Evolutionary conservation across 371 early-diverging fungal species (phyloP).

Genomic region (Thermomucor indicae-seudaticae): DNA sequence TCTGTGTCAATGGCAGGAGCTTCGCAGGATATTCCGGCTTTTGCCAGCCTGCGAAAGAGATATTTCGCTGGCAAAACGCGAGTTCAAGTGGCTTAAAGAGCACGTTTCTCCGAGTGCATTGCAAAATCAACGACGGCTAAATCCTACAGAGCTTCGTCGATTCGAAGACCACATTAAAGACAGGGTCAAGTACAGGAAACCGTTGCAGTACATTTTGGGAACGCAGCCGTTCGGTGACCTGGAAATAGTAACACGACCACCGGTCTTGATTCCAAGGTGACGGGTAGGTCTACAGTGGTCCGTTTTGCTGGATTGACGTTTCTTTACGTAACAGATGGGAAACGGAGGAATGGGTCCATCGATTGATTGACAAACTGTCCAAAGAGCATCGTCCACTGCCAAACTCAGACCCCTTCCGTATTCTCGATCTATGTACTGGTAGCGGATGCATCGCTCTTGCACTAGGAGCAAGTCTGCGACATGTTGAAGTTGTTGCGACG

Average conservation of each 20-base stretch:
- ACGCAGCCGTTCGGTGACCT: conserved; percentile 80
- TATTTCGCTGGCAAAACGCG: too few relatives aligned
- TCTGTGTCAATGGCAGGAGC: too few relatives aligned
- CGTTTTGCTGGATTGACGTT: too few relatives aligned
- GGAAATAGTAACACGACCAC: conserved; percentile 67
- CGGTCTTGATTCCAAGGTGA: conserved; percentile 82
- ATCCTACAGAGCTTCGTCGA: too few relatives aligned
- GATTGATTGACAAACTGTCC: conserved; percentile 36
- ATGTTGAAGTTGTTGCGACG: conserved; percentile 29
- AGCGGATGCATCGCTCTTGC: conserved; percentile 84
- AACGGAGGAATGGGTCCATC: conserved; percentile 87
- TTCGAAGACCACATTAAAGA: too few relatives aligned
- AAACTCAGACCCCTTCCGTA: conserved; percentile 32
- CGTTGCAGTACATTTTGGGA: conserved; percentile 85
- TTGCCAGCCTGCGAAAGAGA: too few relatives aligned
- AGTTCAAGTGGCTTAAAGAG: too few relatives aligned
- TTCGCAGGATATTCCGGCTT: too few relatives aligned
- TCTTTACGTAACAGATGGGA: conserved; percentile 86
- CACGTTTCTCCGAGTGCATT: too few relatives aligned
- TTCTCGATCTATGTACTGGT: conserved; percentile 89
- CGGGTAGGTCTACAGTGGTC: too few relatives aligned
- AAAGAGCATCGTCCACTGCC: neutral
- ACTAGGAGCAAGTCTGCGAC: conserved; percentile 61
- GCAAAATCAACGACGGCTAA: too few relatives aligned
- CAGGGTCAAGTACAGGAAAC: too few relatives aligned